Evolutionary conservation across 2,329 filamentous ascomycete genomes (phyloP).

Genomic region (Fusarium sp.): DNA sequence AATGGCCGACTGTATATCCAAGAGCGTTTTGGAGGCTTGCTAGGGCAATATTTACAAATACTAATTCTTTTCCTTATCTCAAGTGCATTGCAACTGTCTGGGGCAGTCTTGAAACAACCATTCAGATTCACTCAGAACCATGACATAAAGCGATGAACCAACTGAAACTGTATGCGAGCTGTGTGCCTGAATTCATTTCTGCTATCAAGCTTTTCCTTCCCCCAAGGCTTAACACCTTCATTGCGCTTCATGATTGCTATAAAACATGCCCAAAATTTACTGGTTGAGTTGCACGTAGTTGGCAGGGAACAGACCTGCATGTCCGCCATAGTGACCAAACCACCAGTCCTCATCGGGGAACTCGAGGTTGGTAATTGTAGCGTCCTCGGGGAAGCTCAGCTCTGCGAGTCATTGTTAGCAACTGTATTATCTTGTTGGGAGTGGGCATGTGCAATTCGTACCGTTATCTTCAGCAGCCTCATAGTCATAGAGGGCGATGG

Average conservation of each 20-base stretch:
- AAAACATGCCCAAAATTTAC: constrained; percentile 16
- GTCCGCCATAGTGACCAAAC: constrained; percentile 86
- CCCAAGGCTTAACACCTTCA: constrained; percentile 6
- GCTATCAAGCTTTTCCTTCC: constrained; percentile 33
- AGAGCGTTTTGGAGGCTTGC: background rate
- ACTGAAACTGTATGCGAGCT: constrained; percentile 33
- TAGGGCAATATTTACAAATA: background rate
- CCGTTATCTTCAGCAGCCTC: constrained; percentile 96
- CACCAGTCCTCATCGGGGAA: constrained; percentile 99
- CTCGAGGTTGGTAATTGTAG: constrained; percentile 83
- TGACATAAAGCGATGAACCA: constrained; percentile 11
- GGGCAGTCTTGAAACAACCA: constrained; percentile 7
- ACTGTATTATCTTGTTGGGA: background rate
- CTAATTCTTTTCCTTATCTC: background rate
- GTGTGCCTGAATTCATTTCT: constrained; percentile 40
- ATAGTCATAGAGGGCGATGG: constrained; percentile 92
- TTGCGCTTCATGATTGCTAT: constrained; percentile 13
- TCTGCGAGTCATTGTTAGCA: constrained; percentile 56
- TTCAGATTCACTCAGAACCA: constrained; percentile 1
- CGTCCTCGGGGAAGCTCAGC: constrained; percentile 88
- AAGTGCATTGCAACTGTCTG: background rate
- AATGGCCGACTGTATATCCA: background rate
- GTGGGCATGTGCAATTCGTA: constrained; percentile 50
- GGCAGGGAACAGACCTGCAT: constrained; percentile 83
- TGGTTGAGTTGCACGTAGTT: constrained; percentile 73